Base-by-base conservation (phyloP, 176 grass and related monocot genomes). In the Miscanthus lutarioriparius region DNA sequence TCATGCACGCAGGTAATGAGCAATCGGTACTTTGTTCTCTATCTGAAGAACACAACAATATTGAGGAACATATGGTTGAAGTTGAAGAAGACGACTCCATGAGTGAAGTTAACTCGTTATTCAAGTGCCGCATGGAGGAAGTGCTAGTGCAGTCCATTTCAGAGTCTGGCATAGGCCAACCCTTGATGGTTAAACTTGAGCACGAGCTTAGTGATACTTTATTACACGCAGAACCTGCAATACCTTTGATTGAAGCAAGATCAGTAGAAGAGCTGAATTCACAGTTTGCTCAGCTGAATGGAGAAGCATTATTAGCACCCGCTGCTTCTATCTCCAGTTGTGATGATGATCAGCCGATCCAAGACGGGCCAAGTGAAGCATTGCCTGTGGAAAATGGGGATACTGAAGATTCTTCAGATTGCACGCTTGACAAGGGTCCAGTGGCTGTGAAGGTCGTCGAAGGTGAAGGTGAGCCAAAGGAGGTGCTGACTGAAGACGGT, bases 51-150 rank as follows among this genome's bases (percentile, higher is more conserved):
- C 37, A 56, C 54, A 76, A 56, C 54, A 76, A 51, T 6, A 49
- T 62, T 3, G 83, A 86, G 19, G 23, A 56, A 35, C 45, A 45
- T 40, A 17, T 63, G 7, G 0, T 74, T 59, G 87, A 89, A 85
- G 54, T n/a, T 59, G 58, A 62, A 62, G 58, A 26, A 4, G 58
- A 62, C 4, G 53, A 75, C 23, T 63, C 77, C 67, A 85, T 87
- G 22, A 67, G 44, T 33, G 77, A 84, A 64, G 22, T 82, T 1
- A 87, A 79, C 32, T 87, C 54, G 1, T n/a, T 82, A 1, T 87
- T 87, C 65, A 89, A 82, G 84, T 70, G 77, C 39, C 80, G 85
- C 37, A 80, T 84, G 87, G 70, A 84, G 41, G 81, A 87, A 67
- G 87, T 78, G 51, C 58, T 81, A 20, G 72, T 49, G 16, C 77